Base-by-base conservation (phyloP, 1,284 basidiomycete genomes). In the Apiotrichum gracile region DNA sequence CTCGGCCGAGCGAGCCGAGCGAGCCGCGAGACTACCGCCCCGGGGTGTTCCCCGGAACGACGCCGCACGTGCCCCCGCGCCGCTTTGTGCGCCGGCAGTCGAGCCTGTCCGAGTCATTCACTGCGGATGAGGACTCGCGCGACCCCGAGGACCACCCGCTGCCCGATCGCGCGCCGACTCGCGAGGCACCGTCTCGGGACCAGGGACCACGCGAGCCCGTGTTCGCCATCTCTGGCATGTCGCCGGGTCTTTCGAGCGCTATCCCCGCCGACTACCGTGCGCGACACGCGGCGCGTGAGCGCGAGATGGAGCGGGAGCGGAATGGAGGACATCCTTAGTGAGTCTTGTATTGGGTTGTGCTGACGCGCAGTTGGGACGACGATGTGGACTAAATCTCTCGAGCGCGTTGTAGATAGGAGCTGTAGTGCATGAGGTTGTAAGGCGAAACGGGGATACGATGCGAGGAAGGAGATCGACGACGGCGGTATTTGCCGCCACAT, bases 181-280 rank as follows among this genome's bases (percentile, higher is more conserved):
- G 19, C 9, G 38, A 39, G 10, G 19, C 35, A 3, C 16, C 16
- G 35, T 9, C 19, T 7, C 17, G 5, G 34, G 37, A 9, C 4
- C 27, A 29, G 27, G n/a, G 27, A 29, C 31, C 31, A 10, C 31
- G 31, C 31, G 5, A 45, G 19, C 31, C 43, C 43, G 12, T 29
- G 43, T 10, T n/a, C n/a, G 24, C 17, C 25, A 46, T 46, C 24
- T 43, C 57, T 24, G 38, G 39, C 24, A 52, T 38, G 19, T 12
- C 37, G 37, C 8, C n/a, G 5, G 4, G 7, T n/a, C 37, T 57
- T 16, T 50, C 66, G n/a, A 56, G 61, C 9, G 62, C 51, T 19
- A 72, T 72, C 9, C 70, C 70, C 0, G 61, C 60, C 21, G 68
- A 72, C 25, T 69, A 70, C 41, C 54, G 67, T 35, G 63, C 60